Evolutionary conservation across 768 basidiomycete genomes (phyloP).

Genomic region (Lenzites betulinus): DNA sequence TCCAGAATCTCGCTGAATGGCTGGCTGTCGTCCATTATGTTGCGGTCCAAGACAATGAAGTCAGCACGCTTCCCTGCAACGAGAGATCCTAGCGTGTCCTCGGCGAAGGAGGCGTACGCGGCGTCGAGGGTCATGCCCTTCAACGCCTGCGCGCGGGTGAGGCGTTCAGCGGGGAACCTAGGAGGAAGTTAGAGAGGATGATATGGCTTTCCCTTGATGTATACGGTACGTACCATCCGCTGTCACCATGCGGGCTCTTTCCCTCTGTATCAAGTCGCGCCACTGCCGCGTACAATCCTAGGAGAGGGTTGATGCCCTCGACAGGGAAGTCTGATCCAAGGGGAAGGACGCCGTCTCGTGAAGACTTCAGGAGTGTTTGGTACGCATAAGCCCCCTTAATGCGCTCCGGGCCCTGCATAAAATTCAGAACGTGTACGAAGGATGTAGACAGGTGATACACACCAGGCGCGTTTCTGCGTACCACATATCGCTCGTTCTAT

Average conservation of each 20-base stretch:
- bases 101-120: slow-evolving; percentile 85
- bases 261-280: slow-evolving; percentile 70
- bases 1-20: slow-evolving; percentile 60
- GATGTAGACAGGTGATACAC: slow-evolving; percentile 13
- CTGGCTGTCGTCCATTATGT: slow-evolving; percentile 73
- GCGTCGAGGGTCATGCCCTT: slow-evolving; percentile 91
- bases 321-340: slow-evolving; percentile 96
- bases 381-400: slow-evolving; percentile 92
- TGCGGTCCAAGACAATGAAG: slow-evolving; percentile 78
- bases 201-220: too few relatives aligned
- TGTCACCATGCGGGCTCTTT: slow-evolving; percentile 76
- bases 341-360: slow-evolving; percentile 59
- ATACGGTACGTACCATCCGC: slow-evolving; percentile 67
- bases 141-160: slow-evolving; percentile 80
- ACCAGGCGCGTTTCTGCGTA: slow-evolving; percentile 86
- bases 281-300: slow-evolving; percentile 89
- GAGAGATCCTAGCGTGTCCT: slow-evolving; percentile 71
- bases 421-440: neutral
- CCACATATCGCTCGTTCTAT: slow-evolving; percentile 86
- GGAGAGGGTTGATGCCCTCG: slow-evolving; percentile 85
- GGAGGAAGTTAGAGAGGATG: neutral
- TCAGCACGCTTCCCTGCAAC: slow-evolving; percentile 82
- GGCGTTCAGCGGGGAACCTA: slow-evolving; percentile 76
- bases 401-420: slow-evolving; percentile 67
- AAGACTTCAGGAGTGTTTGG: slow-evolving; percentile 67